These are phyloP conservation scores for Blastocystis sp. DNA, from an alignment of 352 stramenopile species.

Conservation along the genomic window DNA sequence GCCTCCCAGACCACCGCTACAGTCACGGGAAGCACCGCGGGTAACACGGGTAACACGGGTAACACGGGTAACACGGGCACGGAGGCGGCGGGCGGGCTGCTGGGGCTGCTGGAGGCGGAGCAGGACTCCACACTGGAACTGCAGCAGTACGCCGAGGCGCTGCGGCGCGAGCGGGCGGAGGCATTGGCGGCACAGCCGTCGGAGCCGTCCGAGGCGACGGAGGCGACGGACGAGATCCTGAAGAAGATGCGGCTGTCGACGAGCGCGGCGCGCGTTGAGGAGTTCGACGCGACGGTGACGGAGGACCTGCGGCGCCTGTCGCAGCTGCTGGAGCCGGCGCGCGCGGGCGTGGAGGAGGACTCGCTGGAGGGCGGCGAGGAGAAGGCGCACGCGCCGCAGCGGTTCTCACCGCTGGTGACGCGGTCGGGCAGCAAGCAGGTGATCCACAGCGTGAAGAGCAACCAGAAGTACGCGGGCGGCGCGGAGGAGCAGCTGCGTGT, in stretches of 20 bases:
- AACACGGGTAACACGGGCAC: background rate
- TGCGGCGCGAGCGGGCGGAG: background rate
- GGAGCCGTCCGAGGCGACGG: background rate
- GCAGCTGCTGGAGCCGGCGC: background rate
- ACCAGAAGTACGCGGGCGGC: slow-evolving; percentile 31
- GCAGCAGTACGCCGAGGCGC: background rate
- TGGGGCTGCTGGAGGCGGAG: slow-evolving; percentile 7
- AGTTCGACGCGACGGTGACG: slow-evolving; percentile 31
- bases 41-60: no score
- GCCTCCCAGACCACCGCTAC: no score
- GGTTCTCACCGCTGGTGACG: slow-evolving; percentile 31
- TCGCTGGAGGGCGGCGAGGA: slow-evolving; percentile 4
- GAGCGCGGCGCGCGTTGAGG: background rate
- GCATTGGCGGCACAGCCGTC: background rate
- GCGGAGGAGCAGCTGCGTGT: background rate
- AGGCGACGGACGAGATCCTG: slow-evolving; percentile 33
- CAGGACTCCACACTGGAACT: slow-evolving; percentile 35
- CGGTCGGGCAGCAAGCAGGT: slow-evolving; percentile 3
- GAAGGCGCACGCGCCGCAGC: background rate
- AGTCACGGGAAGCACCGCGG: no score
- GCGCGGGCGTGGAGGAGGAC: background rate
- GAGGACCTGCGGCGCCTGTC: slow-evolving; percentile 40
- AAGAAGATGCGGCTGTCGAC: slow-evolving; percentile 1
- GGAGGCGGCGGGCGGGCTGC: background rate
- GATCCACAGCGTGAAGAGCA: slow-evolving; percentile 50